phyloP scores from a whole-genome alignment of 768 basidiomycete genomes.

The Mycena galericulata region DNA sequence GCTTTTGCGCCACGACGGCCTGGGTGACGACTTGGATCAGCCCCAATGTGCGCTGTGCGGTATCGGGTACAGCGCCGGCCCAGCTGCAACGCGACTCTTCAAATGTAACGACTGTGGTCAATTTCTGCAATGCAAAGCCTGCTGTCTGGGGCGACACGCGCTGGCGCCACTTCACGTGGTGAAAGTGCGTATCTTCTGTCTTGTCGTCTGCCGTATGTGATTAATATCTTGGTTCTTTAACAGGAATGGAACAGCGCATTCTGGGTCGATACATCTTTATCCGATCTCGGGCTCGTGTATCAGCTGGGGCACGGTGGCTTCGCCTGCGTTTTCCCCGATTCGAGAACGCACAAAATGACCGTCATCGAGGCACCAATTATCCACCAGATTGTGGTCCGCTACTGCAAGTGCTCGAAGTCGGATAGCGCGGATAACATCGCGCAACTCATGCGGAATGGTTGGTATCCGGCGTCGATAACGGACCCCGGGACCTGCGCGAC shows the following conservation, averaged over 20 bases:
- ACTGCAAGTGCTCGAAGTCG: constrained; percentile 24
- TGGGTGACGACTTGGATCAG: neutral
- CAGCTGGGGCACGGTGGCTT: constrained; percentile 31
- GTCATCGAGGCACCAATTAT: constrained; percentile 18
- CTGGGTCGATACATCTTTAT: constrained; percentile 18
- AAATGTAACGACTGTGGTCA: constrained; percentile 19
- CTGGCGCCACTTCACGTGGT: constrained; percentile 10
- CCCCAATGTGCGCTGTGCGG: neutral
- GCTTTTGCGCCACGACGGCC: constrained; percentile 14
- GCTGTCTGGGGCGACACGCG: neutral
- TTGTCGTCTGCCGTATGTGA: too few relatives aligned
- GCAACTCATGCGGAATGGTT: constrained; percentile 7
- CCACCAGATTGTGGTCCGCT: constrained; percentile 16
- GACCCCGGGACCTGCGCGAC: constrained; percentile 30
- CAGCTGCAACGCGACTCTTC: neutral
- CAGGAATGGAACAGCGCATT: constrained; percentile 30
- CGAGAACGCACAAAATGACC: neutral
- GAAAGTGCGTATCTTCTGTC: neutral
- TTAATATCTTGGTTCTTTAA: too few relatives aligned
- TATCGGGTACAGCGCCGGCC: too few relatives aligned
- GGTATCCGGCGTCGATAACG: constrained; percentile 24
- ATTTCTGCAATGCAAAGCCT: constrained; percentile 16
- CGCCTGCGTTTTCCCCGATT: constrained; percentile 9
- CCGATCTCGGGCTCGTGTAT: constrained; percentile 17
- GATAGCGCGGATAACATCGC: constrained; percentile 2